Percentiles rank a stretch among this genome's conserved stretches.
Evolutionary conservation across 352 stramenopile genomes (phyloP).

Genomic region (Pilasporangium apinafurcum): DNA sequence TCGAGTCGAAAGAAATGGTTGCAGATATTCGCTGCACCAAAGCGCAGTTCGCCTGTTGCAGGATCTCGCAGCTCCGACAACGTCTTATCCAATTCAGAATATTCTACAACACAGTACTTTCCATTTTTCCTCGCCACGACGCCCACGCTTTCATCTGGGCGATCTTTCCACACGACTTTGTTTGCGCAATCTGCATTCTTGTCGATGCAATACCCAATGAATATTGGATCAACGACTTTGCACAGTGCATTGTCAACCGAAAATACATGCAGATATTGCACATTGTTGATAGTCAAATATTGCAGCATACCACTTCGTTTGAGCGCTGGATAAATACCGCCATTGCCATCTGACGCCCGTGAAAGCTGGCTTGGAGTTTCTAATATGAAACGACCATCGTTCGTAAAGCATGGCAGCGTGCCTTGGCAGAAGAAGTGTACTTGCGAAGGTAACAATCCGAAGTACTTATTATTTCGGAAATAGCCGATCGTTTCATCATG

Average conservation of each 20-base stretch:
- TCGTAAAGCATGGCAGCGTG: conserved; percentile 93
- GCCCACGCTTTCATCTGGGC: conserved; percentile 91
- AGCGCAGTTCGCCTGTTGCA: conserved; percentile 83
- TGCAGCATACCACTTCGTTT: conserved; percentile 80
- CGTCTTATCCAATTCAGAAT: conserved; percentile 92
- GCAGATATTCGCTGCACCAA: conserved; percentile 97
- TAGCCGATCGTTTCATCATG: conserved; percentile 89
- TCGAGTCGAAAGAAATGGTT: conserved; percentile 94
- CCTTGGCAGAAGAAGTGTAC: conserved; percentile 96
- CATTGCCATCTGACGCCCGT: conserved; percentile 96
- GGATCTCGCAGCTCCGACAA: conserved; percentile 54
- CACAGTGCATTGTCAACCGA: conserved; percentile 98
- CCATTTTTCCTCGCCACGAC: conserved; percentile 81
- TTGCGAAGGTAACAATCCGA: conserved; percentile 85
- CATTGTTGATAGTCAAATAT: conserved; percentile 74
- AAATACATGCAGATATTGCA: conserved; percentile 96
- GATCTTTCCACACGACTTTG: conserved; percentile 95
- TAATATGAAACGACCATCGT: conserved; percentile 95
- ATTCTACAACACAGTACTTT: conserved; percentile 94
- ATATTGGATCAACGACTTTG: conserved; percentile 93
- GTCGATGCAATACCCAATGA: conserved; percentile 95
- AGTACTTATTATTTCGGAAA: conserved; percentile 89
- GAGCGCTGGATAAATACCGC: conserved; percentile 93
- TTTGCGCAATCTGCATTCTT: conserved; percentile 94
- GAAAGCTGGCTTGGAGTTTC: conserved; percentile 80